phyloP scores from a whole-genome alignment of 306 rosid genomes.

The Inga laurina region DNA sequence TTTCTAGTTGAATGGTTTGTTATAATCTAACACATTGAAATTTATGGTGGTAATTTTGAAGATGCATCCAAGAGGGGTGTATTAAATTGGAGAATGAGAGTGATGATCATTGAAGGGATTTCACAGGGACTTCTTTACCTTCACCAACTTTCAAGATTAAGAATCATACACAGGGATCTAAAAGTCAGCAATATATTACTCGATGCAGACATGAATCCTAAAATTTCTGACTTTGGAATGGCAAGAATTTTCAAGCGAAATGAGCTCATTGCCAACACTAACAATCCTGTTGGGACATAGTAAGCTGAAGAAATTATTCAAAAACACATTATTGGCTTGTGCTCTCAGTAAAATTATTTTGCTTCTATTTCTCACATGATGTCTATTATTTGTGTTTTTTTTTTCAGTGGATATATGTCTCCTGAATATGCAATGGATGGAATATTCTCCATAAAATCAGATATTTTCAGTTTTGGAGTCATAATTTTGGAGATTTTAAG shows the following conservation, averaged over 20 bases:
- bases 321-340: neutral
- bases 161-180: neutral
- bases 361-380: neutral
- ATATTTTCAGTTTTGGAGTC: neutral
- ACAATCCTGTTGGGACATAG: neutral
- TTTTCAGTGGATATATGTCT: neutral
- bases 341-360: no score
- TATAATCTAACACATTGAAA: neutral
- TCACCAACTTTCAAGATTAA: neutral
- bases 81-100: neutral
- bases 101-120: neutral
- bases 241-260: neutral
- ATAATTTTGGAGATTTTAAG: constrained; percentile 37
- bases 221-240: neutral
- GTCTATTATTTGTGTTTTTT: neutral
- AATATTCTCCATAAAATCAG: neutral
- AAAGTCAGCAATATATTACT: neutral
- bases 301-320: neutral
- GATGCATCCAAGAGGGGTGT: neutral
- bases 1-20: neutral
- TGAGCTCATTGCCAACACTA: neutral
- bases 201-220: neutral
- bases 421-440: neutral
- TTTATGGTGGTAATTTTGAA: neutral
- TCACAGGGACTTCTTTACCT: neutral